phyloP scores from a whole-genome alignment of 441 rosid genomes.

The Hura crepitans region DNA sequence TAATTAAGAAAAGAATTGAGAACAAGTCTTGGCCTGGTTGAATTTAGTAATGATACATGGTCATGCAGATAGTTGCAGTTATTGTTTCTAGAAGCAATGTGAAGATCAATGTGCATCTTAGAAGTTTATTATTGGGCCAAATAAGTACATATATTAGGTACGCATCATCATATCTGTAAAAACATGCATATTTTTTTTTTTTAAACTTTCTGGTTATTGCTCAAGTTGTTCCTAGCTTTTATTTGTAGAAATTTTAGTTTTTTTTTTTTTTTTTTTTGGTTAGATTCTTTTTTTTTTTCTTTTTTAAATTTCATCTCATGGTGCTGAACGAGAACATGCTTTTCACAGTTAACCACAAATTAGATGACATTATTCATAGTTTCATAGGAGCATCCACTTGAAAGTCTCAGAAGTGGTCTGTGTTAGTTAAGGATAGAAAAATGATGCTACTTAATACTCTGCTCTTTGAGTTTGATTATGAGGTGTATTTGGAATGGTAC shows the following conservation, averaged over 20 bases:
- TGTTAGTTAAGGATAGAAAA: conserved; percentile 4
- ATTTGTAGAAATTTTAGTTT: too few relatives aligned
- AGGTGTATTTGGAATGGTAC: conserved; percentile 22
- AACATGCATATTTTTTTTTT: not conserved
- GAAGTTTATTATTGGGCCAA: not conserved
- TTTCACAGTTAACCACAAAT: not conserved
- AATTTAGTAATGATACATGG: not conserved
- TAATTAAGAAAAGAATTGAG: not conserved
- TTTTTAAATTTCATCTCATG: not conserved
- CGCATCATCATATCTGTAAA: not conserved
- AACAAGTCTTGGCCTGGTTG: not conserved
- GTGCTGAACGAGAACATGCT: not conserved
- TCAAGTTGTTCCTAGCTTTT: not conserved
- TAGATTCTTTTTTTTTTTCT: not conserved
- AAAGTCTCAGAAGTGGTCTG: not conserved
- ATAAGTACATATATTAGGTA: not conserved
- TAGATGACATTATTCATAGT: not conserved
- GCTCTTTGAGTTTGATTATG: conserved; percentile 30
- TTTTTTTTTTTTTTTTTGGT: not conserved
- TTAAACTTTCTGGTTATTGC: not conserved
- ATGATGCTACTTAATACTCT: conserved; percentile 8
- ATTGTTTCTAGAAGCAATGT: not conserved
- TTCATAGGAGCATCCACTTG: not conserved
- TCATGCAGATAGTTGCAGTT: not conserved
- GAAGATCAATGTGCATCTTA: not conserved